Evolutionary conservation across 768 basidiomycete species (phyloP), one percentile per base, ranked within the genome.

Genomic region (Suillus occidentalis): DNA sequence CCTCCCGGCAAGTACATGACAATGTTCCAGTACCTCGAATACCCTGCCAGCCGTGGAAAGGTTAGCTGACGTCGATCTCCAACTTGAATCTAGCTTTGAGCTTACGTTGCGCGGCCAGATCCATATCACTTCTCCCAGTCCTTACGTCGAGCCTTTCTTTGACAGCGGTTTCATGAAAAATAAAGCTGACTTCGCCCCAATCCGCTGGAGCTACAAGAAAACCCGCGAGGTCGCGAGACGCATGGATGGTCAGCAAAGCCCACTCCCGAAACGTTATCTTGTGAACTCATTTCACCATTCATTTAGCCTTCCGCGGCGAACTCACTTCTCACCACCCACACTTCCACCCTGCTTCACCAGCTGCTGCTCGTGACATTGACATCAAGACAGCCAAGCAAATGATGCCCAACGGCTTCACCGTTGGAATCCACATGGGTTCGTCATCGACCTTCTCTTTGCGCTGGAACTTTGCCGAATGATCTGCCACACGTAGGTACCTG

Each of bases 131-230:
- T 87, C 85, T 25, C 65, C 82, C 53, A 86, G 81, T 78, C 88
- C 89, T 6, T 90, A 89, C 77, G 75, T 77, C 68, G 85, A 85
- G 68, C 88, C 89, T 5, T 79, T 73, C 76, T 89, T 89, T 71
- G 89, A 90, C 78, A 84, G 83, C 65, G 89, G 89, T n/a, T 89
- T 90, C 84, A 87, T 90, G 89, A 89, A 88, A 79, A 73, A 89
- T 80, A 88, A 88, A 79, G 89, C 89, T 36, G 89, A 90, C 78
- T 89, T 89, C 69, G 88, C 87, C 28, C 89, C 89, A 16, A 86
- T 89, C 68, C 85, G 88, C 42, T 90, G 89, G 89, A 86, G 86
- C 72, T 90, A 90, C 81, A 90, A 90, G 85, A 87, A 86, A 81
- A 88, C 87, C 18, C 85, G 89, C 67, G 89, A 90, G 70, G 77